Conservation (phyloP, 1,284 basidiomycete species). For the Phellinidium pouzarii region DNA sequence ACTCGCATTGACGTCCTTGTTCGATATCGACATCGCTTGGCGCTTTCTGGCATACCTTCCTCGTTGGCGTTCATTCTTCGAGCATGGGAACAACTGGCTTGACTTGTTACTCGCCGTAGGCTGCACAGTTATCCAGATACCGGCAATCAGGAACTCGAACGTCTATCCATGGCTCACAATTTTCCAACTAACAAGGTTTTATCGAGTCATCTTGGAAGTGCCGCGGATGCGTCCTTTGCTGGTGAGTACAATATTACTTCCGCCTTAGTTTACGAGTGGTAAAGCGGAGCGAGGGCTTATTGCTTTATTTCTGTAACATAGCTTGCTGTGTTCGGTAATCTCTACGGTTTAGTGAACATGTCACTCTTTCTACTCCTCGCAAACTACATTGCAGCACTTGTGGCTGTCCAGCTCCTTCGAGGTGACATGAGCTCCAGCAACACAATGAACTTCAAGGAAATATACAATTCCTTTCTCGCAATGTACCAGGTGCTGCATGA, state of each 20-base stretch:
- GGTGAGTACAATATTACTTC: constrained; percentile 36
- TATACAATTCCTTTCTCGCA: constrained; percentile 85
- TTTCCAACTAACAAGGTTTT: constrained; percentile 87
- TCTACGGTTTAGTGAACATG: constrained; percentile 92
- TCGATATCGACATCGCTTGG: constrained; percentile 85
- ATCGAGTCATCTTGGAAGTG: constrained; percentile 86
- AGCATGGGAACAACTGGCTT: constrained; percentile 63
- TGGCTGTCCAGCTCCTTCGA: constrained; percentile 70
- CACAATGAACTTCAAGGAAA: constrained; percentile 80
- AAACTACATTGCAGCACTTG: constrained; percentile 82
- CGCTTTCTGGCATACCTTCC: constrained; percentile 72
- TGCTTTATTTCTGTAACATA: constrained; percentile 28
- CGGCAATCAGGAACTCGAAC: constrained; percentile 56
- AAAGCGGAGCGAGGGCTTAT: constrained; percentile 14
- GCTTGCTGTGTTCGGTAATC: constrained; percentile 88
- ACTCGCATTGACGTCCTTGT: constrained; percentile 75
- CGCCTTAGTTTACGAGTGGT: constrained; percentile 7
- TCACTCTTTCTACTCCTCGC: constrained; percentile 86
- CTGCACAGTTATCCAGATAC: constrained; percentile 83
- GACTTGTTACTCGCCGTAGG: constrained; percentile 81
- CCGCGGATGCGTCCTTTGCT: constrained; percentile 80
- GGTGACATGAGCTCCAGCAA: constrained; percentile 63
- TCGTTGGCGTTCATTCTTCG: constrained; percentile 78
- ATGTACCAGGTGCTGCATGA: constrained; percentile 70
- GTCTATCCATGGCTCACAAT: constrained; percentile 90